These are phyloP conservation scores for Myxozyma melibiosi DNA, from an alignment of 805 yeast species.

Conservation along the genomic window DNA sequence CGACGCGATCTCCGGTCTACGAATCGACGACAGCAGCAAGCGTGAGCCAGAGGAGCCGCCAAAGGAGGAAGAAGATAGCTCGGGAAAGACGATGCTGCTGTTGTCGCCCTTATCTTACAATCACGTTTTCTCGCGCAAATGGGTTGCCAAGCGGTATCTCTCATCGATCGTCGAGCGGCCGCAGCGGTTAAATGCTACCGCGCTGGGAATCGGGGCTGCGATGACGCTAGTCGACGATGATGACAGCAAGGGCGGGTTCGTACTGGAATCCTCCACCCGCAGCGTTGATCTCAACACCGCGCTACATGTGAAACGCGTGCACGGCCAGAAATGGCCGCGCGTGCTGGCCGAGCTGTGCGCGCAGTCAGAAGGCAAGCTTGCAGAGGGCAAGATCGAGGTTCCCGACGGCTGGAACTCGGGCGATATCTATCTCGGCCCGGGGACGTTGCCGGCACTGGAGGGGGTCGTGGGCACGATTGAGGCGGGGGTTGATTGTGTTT, in stretches of 20 bases:
- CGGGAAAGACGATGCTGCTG: conserved; percentile 48
- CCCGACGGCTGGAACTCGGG: conserved; percentile 83
- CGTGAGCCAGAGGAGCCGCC: neutral
- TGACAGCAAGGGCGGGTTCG: conserved; percentile 37
- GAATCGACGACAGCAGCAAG: neutral
- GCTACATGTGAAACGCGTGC: conserved; percentile 66
- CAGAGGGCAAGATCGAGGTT: conserved; percentile 62
- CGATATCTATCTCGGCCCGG: conserved; percentile 71
- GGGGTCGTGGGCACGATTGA: conserved; percentile 81
- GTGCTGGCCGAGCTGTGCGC: conserved; percentile 59
- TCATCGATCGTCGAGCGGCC: conserved; percentile 81
- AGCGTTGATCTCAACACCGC: conserved; percentile 38
- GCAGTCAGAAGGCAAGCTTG: conserved; percentile 58
- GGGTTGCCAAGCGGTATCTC: conserved; percentile 71
- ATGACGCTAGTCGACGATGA: conserved; percentile 63
- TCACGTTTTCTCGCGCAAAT: conserved; percentile 71
- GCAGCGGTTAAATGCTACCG: conserved; percentile 71
- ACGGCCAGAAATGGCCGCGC: conserved; percentile 74
- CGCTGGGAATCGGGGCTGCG: conserved; percentile 80
- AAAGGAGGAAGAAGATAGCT: neutral
- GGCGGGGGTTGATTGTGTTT: conserved; percentile 62
- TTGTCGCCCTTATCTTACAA: conserved; percentile 69
- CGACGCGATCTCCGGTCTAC: conserved; percentile 2
- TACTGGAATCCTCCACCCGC: conserved; percentile 9
- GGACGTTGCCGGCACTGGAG: conserved; percentile 67